A percentile compares a stretch with the other conserved stretches of the same genome.
Evolutionary conservation across 176 grass and related monocot species (phyloP).

Genomic region (Canna indica): DNA sequence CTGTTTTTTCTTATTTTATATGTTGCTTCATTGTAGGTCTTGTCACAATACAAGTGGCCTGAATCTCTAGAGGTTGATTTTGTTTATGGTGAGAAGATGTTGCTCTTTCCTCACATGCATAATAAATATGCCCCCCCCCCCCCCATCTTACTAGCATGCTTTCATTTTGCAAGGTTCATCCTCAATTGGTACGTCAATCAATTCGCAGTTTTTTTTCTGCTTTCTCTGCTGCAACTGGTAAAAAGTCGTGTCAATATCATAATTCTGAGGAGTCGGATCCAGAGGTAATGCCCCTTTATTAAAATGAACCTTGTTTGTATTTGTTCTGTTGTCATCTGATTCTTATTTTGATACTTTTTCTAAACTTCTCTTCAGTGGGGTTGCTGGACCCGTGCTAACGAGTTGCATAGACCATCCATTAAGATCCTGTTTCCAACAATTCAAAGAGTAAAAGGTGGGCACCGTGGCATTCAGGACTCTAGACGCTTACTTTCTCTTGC

Average conservation of each 20-base stretch:
- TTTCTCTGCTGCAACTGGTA: conserved; percentile 66
- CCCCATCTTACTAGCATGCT: conserved; percentile 20
- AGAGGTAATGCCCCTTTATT: conserved; percentile 37
- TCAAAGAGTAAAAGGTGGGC: conserved; percentile 49
- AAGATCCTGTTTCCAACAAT: conserved; percentile 81
- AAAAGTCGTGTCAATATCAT: conserved; percentile 37
- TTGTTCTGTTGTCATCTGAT: conserved; percentile 15
- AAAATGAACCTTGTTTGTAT: conserved; percentile 13
- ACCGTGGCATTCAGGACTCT: conserved; percentile 52
- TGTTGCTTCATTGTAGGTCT: conserved; percentile 39
- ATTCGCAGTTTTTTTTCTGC: conserved; percentile 63
- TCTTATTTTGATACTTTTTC: conserved; percentile 9
- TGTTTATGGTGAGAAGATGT: conserved; percentile 50
- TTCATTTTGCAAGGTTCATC: conserved; percentile 52
- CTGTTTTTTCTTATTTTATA: not conserved
- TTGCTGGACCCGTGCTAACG: conserved; percentile 62
- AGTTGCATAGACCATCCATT: conserved; percentile 57
- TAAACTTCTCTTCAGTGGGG: conserved; percentile 53
- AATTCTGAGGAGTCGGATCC: conserved; percentile 82
- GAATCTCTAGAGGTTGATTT: conserved; percentile 82
- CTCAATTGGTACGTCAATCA: conserved; percentile 79
- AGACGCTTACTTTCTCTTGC: conserved; percentile 62
- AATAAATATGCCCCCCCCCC: conserved; percentile 12
- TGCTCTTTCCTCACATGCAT: not conserved
- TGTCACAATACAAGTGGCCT: conserved; percentile 73